Evolutionary conservation across 352 stramenopile species (phyloP).

Genomic region (Blastocystis sp.): DNA sequence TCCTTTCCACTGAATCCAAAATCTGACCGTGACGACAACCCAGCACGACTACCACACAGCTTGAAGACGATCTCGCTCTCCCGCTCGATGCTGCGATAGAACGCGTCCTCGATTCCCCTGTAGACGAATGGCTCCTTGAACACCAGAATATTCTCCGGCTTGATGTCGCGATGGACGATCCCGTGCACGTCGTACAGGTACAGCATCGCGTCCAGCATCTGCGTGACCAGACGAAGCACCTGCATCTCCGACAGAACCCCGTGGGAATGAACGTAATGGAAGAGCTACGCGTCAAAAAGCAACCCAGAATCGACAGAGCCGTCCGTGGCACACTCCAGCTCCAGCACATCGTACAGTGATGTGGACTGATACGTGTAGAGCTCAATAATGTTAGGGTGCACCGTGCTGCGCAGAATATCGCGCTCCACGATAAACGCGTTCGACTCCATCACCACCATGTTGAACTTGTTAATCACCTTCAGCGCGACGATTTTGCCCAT

Average conservation of each 20-base stretch:
- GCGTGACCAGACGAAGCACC: neutral
- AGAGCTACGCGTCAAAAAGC: conserved; percentile 6
- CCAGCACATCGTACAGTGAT: neutral
- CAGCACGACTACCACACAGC: conserved; percentile 16
- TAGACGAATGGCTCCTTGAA: neutral
- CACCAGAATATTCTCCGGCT: conserved; percentile 54
- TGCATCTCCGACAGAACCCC: conserved; percentile 22
- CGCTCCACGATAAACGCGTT: conserved; percentile 33
- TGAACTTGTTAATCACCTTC: conserved; percentile 22
- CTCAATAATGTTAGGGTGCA: conserved; percentile 45
- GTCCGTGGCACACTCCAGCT: conserved; percentile 29
- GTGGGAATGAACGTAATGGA: conserved; percentile 14
- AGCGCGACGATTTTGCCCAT: conserved; percentile 12
- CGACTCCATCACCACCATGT: neutral
- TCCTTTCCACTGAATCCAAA: conserved; percentile 52
- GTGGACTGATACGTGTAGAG: neutral
- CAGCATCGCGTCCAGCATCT: conserved; percentile 28
- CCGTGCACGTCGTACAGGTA: conserved; percentile 5
- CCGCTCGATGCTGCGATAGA: neutral
- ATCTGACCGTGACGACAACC: neutral
- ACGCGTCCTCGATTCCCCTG: neutral
- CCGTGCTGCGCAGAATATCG: neutral
- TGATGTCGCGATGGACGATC: conserved; percentile 50
- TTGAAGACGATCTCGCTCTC: conserved; percentile 36
- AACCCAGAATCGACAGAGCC: neutral